phyloP scores from a whole-genome alignment of 352 stramenopile genomes.

The Pythium myriotylum region DNA sequence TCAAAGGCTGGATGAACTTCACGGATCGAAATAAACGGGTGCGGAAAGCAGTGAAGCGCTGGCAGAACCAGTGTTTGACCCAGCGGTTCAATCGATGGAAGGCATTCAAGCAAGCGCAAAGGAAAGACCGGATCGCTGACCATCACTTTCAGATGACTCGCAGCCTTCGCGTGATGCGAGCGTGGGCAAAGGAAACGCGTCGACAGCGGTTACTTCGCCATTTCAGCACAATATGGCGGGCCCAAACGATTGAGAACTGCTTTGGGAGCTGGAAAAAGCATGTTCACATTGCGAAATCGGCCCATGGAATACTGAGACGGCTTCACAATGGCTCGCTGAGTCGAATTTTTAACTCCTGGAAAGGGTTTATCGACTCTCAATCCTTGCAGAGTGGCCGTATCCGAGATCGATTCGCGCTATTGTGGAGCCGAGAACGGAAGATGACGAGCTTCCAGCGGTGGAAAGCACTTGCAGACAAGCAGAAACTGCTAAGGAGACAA shows the following conservation, averaged over 20 bases:
- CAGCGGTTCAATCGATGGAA: constrained; percentile 14
- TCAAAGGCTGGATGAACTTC: constrained; percentile 36
- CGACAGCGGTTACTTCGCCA: constrained; percentile 10
- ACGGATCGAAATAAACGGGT: constrained; percentile 8
- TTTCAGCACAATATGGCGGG: constrained; percentile 16
- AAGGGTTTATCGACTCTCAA: constrained; percentile 22
- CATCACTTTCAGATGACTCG: background rate
- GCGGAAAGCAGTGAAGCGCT: constrained; percentile 6
- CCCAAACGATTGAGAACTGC: constrained; percentile 12
- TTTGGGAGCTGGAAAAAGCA: constrained; percentile 15
- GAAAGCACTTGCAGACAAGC: constrained; percentile 5
- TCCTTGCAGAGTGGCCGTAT: constrained; percentile 22
- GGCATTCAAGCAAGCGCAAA: background rate
- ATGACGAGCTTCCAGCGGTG: constrained; percentile 27
- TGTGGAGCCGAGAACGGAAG: constrained; percentile 32
- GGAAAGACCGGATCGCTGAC: background rate
- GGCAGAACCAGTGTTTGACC: constrained; percentile 11
- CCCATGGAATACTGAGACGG: constrained; percentile 2
- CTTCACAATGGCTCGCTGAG: constrained; percentile 23
- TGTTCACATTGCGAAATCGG: background rate
- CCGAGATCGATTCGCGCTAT: constrained; percentile 31
- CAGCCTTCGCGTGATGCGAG: background rate
- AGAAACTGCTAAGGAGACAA: constrained; percentile 10
- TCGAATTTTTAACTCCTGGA: constrained; percentile 50
- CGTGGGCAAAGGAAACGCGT: constrained; percentile 11